Percentiles rank a stretch among this genome's conserved stretches.
Evolutionary conservation across 352 stramenopile species (phyloP).

Genomic region (Pythium vanterpoolii): DNA sequence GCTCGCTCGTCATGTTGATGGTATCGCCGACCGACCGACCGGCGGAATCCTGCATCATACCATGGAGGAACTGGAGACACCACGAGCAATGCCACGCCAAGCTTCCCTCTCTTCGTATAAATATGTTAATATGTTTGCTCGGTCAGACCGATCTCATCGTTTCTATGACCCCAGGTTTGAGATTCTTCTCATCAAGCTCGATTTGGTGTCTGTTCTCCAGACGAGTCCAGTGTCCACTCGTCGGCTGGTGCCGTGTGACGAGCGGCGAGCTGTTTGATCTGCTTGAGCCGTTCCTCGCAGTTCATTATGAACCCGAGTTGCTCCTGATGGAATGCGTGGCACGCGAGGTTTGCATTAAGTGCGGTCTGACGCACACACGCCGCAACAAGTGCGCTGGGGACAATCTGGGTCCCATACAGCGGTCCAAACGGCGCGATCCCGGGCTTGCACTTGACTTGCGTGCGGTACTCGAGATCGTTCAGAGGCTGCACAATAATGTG

Average conservation of each 20-base stretch:
- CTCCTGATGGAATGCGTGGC: constrained; percentile 80
- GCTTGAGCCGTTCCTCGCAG: constrained; percentile 80
- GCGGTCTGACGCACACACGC: constrained; percentile 70
- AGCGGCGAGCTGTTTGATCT: constrained; percentile 82
- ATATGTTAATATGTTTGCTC: background rate
- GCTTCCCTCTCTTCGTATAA: background rate
- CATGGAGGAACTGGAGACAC: background rate
- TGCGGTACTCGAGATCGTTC: constrained; percentile 71
- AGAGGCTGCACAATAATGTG: constrained; percentile 85
- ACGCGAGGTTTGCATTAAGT: constrained; percentile 82
- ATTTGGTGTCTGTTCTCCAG: background rate
- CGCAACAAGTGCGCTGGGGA: constrained; percentile 57
- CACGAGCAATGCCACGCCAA: background rate
- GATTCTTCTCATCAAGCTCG: background rate
- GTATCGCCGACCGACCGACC: constrained; percentile 14
- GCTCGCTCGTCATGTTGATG: constrained; percentile 18
- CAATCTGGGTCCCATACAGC: constrained; percentile 68
- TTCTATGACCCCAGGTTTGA: background rate
- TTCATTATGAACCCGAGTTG: constrained; percentile 78
- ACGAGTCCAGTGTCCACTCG: constrained; percentile 37
- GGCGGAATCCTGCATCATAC: background rate
- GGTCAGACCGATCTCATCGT: background rate
- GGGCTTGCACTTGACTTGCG: constrained; percentile 65
- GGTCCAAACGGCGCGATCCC: constrained; percentile 74
- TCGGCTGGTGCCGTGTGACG: constrained; percentile 39